Conservation (phyloP, 352 stramenopile species). For the Pythium chondricola region DNA sequence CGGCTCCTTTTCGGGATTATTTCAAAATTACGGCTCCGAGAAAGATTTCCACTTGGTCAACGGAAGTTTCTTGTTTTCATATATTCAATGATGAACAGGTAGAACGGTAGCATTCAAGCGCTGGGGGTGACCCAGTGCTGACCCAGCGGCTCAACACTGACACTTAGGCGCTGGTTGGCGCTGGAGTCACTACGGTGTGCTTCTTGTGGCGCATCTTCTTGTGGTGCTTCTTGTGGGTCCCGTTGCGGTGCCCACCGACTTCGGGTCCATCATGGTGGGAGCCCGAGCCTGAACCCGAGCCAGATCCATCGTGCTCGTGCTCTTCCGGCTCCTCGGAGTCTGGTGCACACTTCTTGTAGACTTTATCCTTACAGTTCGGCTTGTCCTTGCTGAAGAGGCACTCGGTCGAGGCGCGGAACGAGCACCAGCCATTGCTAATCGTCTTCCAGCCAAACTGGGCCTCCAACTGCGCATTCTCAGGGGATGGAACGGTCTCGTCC, state of each 20-base stretch:
- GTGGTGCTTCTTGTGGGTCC: slow-evolving; percentile 6
- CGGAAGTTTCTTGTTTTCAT: too few relatives aligned
- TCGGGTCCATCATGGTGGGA: not conserved
- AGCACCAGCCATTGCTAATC: slow-evolving; percentile 21
- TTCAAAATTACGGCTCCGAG: too few relatives aligned
- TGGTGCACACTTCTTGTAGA: slow-evolving; percentile 11
- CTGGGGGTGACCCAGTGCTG: too few relatives aligned
- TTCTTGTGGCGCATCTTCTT: slow-evolving; percentile 8
- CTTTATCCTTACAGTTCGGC: slow-evolving; percentile 24
- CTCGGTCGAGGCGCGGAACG: slow-evolving; percentile 8
- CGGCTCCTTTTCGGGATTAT: too few relatives aligned
- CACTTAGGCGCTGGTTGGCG: too few relatives aligned
- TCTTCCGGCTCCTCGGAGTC: not conserved
- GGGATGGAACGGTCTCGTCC: not conserved
- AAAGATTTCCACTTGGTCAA: too few relatives aligned
- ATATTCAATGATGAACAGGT: too few relatives aligned
- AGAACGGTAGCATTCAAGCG: too few relatives aligned
- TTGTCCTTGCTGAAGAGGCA: slow-evolving; percentile 27
- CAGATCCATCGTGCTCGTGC: slow-evolving; percentile 3
- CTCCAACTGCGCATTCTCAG: slow-evolving; percentile 14
- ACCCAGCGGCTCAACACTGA: too few relatives aligned
- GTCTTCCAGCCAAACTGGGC: slow-evolving; percentile 21
- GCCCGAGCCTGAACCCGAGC: slow-evolving; percentile 1
- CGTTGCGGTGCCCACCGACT: slow-evolving; percentile 3
- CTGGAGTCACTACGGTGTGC: too few relatives aligned